Conservation (phyloP, 75 land plant genomes). For the Picea glauca region DNA sequence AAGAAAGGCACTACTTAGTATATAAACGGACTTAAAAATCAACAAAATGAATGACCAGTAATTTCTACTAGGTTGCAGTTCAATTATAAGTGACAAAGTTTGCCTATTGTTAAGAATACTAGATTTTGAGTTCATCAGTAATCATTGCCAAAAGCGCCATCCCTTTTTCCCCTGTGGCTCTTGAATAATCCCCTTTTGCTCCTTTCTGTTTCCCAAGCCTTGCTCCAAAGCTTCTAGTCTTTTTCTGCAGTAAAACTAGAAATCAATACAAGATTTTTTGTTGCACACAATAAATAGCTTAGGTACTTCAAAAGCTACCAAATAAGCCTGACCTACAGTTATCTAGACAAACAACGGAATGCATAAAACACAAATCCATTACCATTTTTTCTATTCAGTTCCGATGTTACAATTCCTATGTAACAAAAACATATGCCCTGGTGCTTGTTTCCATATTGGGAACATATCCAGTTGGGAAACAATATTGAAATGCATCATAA, state of each 20-base stretch:
- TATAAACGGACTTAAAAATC: background rate
- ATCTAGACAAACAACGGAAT: background rate
- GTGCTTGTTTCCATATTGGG: background rate
- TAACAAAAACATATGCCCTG: background rate
- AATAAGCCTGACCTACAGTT: background rate
- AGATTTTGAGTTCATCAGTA: conserved; percentile 8
- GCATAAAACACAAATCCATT: background rate
- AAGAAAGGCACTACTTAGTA: background rate
- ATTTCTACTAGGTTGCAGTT: background rate
- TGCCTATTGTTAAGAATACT: no score
- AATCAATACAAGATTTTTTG: background rate
- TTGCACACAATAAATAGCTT: background rate
- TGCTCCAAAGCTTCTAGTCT: conserved; percentile 66
- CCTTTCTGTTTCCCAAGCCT: conserved; percentile 40
- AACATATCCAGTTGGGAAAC: no score
- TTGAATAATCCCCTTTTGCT: conserved; percentile 11
- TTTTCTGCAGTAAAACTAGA: conserved; percentile 35
- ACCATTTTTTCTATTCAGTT: background rate
- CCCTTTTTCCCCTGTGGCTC: conserved; percentile 14
- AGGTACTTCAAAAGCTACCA: background rate
- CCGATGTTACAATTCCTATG: background rate
- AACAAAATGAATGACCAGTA: background rate
- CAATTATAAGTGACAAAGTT: background rate
- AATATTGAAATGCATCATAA: no score
- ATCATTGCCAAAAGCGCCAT: conserved; percentile 21